Evolutionary conservation across 2,329 filamentous ascomycete genomes (phyloP).

Genomic region (Pestalotiopsis sp.): DNA sequence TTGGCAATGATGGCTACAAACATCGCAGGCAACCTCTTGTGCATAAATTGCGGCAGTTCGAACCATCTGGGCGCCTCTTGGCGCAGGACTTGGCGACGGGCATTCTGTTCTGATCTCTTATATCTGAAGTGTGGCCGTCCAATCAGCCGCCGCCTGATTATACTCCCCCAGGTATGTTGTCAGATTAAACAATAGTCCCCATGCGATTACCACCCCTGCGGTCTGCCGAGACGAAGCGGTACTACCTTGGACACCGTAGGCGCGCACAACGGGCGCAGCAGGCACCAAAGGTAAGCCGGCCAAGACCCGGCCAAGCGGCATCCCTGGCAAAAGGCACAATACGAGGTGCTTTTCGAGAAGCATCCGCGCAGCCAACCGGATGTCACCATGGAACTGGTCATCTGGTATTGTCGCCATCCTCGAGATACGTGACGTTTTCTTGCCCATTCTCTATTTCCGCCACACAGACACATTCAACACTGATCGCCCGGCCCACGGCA

Average conservation of each 20-base stretch:
- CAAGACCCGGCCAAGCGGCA: no score
- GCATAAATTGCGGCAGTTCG: background rate
- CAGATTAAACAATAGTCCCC: background rate
- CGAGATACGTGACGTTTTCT: background rate
- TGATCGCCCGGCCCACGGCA: background rate
- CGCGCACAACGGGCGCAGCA: no score
- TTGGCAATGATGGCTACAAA: background rate
- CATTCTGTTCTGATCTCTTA: background rate
- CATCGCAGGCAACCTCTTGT: background rate
- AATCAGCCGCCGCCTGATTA: background rate
- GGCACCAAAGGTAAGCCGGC: no score
- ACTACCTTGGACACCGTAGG: no score
- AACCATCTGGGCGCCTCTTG: conserved; percentile 5
- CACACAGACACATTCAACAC: background rate
- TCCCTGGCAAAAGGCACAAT: background rate
- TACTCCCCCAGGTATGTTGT: background rate
- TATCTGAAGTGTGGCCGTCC: background rate
- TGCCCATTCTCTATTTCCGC: background rate
- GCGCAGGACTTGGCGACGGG: conserved; percentile 9
- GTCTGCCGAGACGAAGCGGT: no score
- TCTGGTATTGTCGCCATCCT: background rate
- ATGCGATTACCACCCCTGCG: background rate
- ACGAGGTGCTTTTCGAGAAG: background rate
- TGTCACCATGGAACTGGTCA: background rate
- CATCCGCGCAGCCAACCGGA: background rate